Base-by-base conservation (phyloP, 352 stramenopile species). In the Pythium sp. region DNA sequence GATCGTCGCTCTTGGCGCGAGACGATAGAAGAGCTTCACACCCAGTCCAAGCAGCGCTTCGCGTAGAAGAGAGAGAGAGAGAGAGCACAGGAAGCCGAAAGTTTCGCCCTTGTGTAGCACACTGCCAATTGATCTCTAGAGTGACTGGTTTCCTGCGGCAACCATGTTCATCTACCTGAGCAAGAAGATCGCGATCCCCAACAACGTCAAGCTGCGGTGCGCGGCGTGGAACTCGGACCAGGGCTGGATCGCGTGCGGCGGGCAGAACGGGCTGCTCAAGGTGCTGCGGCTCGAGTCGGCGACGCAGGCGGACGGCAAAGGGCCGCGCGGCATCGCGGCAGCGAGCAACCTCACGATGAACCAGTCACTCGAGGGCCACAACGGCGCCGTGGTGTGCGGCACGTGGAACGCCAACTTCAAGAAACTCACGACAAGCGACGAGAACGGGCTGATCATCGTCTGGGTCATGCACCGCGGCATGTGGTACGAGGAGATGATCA, bases 401-500 rank as follows among this genome's bases (percentile, higher is more conserved):
- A 96, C 93, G 43, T 98, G 95, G 95, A 98, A 98, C 71, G 88
- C 89, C 67, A 93, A 87, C 69, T 98, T 94, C 69, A 93, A 96
- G 68, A 98, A 98, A 79, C 91, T 98, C 63, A 98, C 94, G 11
- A 98, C 94, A 14, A 97, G 86, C 74, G 94, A 98, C 76, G 90
- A 98, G 72, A 95, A 97, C 66, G 95, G 95, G 8, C 79, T 98
- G 11, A 98, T 98, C 76, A 98, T 98, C 64, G 94, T 98, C 11
- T 98, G 94, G 95, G 96, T 98, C 72, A 82, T 98, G 63, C 94
- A 98, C 69, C 83, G 86, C 61, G 86, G 91, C 49, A 94, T 97
- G 78, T 98, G 94, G 92, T 98, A 95, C 78, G 95, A 98, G 66
- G 94, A 98, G 74, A 98, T 98, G 94, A 98, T 98, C 72, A 98